These are phyloP conservation scores for Chytridium lagenaria DNA, from an alignment of 371 early-diverging fungal species.

Conservation along the genomic window DNA sequence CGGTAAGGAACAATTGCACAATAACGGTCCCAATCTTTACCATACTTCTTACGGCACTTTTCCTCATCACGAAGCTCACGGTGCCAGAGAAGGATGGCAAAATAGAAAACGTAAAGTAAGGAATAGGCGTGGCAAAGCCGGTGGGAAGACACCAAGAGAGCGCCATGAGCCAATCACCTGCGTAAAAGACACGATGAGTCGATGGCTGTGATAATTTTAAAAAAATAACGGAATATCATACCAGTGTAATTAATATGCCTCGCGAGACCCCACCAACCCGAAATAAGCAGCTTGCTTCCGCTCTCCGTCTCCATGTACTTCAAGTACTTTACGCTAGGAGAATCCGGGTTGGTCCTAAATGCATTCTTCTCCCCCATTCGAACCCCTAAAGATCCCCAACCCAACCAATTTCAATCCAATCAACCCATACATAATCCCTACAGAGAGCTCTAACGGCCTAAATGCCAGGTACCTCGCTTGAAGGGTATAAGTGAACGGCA, in stretches of 20 bases:
- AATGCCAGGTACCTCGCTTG: constrained; percentile 87
- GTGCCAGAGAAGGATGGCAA: constrained; percentile 85
- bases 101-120: constrained; percentile 94
- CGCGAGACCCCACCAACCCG: constrained; percentile 94
- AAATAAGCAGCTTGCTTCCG: constrained; percentile 79
- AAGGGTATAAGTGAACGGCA: constrained; percentile 86
- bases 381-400: constrained; percentile 83
- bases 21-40: constrained; percentile 90
- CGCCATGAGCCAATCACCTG: constrained; percentile 82
- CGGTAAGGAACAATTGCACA: constrained; percentile 81
- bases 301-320: constrained; percentile 80
- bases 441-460: constrained; percentile 64
- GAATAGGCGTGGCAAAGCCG: constrained; percentile 76
- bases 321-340: constrained; percentile 67
- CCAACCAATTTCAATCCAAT: constrained; percentile 68
- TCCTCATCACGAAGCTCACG: constrained; percentile 88
- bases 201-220: neutral
- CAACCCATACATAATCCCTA: constrained; percentile 51
- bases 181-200: neutral
- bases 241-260: constrained; percentile 88
- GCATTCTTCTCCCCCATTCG: constrained; percentile 88
- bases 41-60: constrained; percentile 89
- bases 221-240: constrained; percentile 9
- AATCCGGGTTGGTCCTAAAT: constrained; percentile 79
- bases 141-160: constrained; percentile 84